These are phyloP conservation scores for Pseudogymnoascus verrucosus DNA, from an alignment of 2,329 filamentous ascomycete genomes.

Conservation along the genomic window DNA sequence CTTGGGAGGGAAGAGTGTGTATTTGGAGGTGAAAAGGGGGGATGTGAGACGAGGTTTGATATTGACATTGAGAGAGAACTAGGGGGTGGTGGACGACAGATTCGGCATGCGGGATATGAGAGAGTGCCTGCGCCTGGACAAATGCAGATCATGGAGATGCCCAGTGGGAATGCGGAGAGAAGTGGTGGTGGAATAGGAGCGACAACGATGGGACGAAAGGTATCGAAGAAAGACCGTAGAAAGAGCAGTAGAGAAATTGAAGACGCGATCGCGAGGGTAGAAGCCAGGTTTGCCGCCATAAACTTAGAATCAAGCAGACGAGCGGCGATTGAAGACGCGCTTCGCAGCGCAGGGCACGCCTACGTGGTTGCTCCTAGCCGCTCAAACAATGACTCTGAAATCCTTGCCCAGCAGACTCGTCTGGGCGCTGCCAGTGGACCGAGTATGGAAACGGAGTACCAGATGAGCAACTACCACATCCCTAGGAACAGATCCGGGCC, in stretches of 20 bases:
- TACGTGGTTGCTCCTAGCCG: background rate
- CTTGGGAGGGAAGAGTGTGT: background rate
- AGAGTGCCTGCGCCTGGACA: background rate
- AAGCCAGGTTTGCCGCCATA: background rate
- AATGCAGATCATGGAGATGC: background rate
- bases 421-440: slow-evolving; percentile 10
- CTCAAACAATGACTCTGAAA: background rate
- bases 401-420: background rate
- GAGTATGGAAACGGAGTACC: slow-evolving; percentile 21
- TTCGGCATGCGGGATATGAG: background rate
- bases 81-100: background rate
- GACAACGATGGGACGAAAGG: background rate
- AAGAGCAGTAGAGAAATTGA: slow-evolving; percentile 6
- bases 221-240: background rate
- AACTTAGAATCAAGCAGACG: background rate
- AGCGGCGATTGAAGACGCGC: background rate
- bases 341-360: background rate
- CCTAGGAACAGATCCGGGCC: background rate
- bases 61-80: background rate
- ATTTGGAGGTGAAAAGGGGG: background rate
- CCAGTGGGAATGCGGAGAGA: background rate
- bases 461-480: background rate
- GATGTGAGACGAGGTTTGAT: slow-evolving; percentile 1
- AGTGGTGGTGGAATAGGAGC: background rate
- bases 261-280: background rate